Evolutionary conservation across 331 rosid species (phyloP).

Genomic region (Stylosanthes scabra): DNA sequence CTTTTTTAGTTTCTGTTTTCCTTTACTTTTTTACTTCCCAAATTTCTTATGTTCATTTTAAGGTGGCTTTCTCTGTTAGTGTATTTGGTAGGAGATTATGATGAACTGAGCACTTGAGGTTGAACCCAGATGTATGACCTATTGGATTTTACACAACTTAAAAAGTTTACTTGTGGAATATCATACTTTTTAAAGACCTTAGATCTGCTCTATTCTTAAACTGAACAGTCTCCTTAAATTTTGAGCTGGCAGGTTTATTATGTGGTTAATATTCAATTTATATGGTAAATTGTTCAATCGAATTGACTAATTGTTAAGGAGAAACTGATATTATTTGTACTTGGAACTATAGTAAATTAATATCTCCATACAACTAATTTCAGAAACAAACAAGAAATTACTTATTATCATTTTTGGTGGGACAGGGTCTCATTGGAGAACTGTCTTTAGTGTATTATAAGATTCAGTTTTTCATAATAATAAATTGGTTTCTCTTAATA

Average conservation of each 20-base stretch:
- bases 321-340: background rate
- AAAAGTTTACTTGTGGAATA: background rate
- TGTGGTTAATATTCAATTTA: background rate
- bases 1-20: background rate
- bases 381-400: background rate
- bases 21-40: no score
- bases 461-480: slow-evolving; percentile 4
- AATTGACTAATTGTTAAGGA: slow-evolving; percentile 10
- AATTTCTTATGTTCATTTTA: slow-evolving; percentile 3
- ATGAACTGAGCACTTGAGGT: slow-evolving; percentile 13
- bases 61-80: slow-evolving; percentile 13
- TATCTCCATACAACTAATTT: slow-evolving; percentile 12
- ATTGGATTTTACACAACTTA: background rate
- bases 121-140: background rate
- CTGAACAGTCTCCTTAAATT: background rate
- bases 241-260: background rate
- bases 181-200: background rate
- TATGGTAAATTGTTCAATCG: background rate
- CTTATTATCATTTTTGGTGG: slow-evolving; percentile 20
- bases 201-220: slow-evolving; percentile 6
- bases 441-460: background rate
- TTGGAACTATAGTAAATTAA: slow-evolving; percentile 6
- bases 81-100: background rate
- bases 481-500: background rate
- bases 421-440: slow-evolving; percentile 10